phyloP scores from a whole-genome alignment of 495 filamentous ascomycete genomes.

The Xylaria venustula region DNA sequence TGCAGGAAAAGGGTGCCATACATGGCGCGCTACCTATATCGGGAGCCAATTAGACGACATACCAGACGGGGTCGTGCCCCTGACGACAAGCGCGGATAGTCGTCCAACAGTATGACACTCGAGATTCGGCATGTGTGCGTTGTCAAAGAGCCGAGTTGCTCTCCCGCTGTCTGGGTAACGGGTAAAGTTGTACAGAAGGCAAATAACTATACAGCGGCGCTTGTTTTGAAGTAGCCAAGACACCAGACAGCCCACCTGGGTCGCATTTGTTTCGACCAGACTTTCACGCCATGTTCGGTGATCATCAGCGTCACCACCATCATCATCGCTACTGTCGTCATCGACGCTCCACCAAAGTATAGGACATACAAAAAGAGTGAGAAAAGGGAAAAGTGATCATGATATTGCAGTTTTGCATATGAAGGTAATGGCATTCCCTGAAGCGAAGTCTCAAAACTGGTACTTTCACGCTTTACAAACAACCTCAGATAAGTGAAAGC shows the following conservation, averaged over 20 bases:
- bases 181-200: neutral
- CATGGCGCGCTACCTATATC: neutral
- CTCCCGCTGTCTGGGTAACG: neutral
- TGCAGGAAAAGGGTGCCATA: slow-evolving; percentile 17
- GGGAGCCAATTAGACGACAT: neutral
- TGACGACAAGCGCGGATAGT: neutral
- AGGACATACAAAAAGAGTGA: no score
- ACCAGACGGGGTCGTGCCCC: neutral
- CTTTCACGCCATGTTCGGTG: neutral
- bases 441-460: no score
- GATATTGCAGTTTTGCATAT: no score
- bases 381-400: no score
- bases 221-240: slow-evolving; percentile 7
- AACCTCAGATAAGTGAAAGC: no score
- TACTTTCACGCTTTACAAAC: no score
- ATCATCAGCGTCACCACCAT: neutral
- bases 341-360: no score
- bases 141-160: neutral
- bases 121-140: neutral
- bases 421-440: no score
- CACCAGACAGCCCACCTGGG: neutral
- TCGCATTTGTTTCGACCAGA: slow-evolving; percentile 1
- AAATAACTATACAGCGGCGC: neutral
- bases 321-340: neutral
- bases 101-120: neutral